Conservation (phyloP, 2,329 filamentous ascomycete species). For the Hyphodiscus sp. region DNA sequence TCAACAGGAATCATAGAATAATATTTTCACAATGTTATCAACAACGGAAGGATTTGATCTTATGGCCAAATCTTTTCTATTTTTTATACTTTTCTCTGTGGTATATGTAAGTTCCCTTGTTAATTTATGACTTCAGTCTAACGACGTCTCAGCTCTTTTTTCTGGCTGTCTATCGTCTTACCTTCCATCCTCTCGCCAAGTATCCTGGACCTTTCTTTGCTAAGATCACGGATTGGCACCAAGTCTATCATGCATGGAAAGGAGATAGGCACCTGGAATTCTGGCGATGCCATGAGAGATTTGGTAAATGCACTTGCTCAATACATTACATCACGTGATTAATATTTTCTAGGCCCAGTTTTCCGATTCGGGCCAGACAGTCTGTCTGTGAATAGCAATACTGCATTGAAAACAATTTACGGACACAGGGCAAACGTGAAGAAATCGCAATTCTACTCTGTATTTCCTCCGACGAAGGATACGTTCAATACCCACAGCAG, state of each 20-base stretch:
- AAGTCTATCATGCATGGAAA: conserved; percentile 31
- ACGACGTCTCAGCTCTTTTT: background rate
- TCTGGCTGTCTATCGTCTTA: conserved; percentile 34
- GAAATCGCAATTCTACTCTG: conserved; percentile 68
- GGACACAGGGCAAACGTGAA: conserved; percentile 56
- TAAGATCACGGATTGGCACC: conserved; percentile 29
- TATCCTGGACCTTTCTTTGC: conserved; percentile 33
- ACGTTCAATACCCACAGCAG: conserved; percentile 67
- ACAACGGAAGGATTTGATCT: background rate
- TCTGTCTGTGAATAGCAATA: conserved; percentile 68
- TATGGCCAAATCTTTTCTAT: background rate
- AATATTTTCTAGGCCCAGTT: conserved; percentile 40
- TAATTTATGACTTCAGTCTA: background rate
- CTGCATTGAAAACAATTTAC: conserved; percentile 61
- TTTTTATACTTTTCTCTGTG: background rate
- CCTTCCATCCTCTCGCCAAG: conserved; percentile 30
- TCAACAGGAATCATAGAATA: background rate
- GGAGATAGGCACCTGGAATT: conserved; percentile 33
- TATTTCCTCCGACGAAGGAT: conserved; percentile 58
- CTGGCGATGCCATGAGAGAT: conserved; percentile 31
- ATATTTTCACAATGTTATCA: background rate
- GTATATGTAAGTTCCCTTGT: background rate
- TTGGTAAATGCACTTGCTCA: conserved; percentile 25
- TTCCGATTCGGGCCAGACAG: conserved; percentile 74
- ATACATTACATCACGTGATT: background rate